A percentile compares a stretch with the other conserved stretches of the same genome.
Conservation (phyloP, 768 basidiomycete genomes). For the Leccinum rimulosum region DNA sequence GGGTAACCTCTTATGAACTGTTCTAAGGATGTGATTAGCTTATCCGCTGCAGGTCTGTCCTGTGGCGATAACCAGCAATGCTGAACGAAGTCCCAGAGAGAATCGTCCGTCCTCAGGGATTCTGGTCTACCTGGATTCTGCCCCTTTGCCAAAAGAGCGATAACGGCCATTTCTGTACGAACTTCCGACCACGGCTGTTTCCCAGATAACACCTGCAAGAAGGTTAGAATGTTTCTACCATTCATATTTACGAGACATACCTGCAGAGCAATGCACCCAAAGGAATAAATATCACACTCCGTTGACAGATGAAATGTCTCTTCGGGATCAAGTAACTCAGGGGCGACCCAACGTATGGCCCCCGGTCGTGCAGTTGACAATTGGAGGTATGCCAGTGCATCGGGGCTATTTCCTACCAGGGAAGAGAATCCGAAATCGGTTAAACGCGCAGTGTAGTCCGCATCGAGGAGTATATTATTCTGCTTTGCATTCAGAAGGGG, state of each 20-base stretch:
- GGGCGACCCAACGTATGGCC: neutral
- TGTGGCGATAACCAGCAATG: neutral
- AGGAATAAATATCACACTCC: neutral
- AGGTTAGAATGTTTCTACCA: neutral
- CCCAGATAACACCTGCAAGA: neutral
- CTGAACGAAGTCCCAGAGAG: neutral
- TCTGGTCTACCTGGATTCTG: neutral
- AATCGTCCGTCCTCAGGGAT: neutral
- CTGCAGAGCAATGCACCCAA: neutral
- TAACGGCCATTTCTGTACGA: accelerated
- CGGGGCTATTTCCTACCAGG: neutral
- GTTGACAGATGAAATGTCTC: neutral
- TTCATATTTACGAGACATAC: neutral
- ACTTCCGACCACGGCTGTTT: neutral
- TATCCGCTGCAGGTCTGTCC: too few relatives aligned
- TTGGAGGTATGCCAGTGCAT: neutral
- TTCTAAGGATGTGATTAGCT: too few relatives aligned
- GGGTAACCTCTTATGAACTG: too few relatives aligned
- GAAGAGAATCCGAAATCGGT: neutral
- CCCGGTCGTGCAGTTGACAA: neutral
- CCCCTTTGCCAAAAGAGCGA: neutral
- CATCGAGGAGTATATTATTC: neutral
- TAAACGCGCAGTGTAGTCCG: neutral
- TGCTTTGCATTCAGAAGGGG: neutral
- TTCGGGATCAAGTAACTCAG: neutral